These are phyloP conservation scores for Aquilaria agallochum DNA, from an alignment of 441 rosid genomes.

Conservation along the genomic window DNA sequence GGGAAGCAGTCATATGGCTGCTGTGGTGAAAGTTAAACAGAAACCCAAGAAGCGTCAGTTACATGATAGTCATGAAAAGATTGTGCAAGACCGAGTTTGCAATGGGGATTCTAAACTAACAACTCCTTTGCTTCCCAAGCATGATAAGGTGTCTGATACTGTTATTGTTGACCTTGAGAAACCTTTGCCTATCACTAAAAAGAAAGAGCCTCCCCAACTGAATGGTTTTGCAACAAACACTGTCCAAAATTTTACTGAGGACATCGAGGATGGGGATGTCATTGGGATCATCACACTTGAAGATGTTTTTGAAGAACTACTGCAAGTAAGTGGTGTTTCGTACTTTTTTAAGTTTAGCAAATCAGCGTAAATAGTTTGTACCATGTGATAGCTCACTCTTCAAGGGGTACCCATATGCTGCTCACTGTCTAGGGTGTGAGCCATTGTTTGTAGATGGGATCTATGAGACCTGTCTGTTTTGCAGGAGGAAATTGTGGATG, in stretches of 20 bases:
- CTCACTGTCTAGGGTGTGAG: not conserved
- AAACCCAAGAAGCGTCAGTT: conserved; percentile 27
- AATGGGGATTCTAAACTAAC: conserved; percentile 27
- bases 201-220: conserved; percentile 22
- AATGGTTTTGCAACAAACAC: conserved; percentile 22
- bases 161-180: conserved; percentile 46
- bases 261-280: conserved; percentile 66
- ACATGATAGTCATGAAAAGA: conserved; percentile 23
- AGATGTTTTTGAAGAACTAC: conserved; percentile 82
- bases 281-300: conserved; percentile 71
- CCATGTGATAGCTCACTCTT: not conserved
- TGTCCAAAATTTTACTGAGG: conserved; percentile 31
- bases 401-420: not conserved
- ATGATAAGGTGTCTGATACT: conserved; percentile 27
- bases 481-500: conserved; percentile 80
- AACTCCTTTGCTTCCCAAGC: conserved; percentile 42
- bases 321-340: conserved; percentile 38
- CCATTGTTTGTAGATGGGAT: conserved; percentile 5
- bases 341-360: conserved; percentile 6
- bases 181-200: conserved; percentile 24
- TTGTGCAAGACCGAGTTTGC: conserved; percentile 23
- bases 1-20: conserved; percentile 85
- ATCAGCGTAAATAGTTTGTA: not conserved
- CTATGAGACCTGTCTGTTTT: conserved; percentile 16
- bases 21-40: conserved; percentile 54